These are phyloP conservation scores for Flaveria brownii DNA, from an alignment of 129 eudicot genomes.

Conservation along the genomic window DNA sequence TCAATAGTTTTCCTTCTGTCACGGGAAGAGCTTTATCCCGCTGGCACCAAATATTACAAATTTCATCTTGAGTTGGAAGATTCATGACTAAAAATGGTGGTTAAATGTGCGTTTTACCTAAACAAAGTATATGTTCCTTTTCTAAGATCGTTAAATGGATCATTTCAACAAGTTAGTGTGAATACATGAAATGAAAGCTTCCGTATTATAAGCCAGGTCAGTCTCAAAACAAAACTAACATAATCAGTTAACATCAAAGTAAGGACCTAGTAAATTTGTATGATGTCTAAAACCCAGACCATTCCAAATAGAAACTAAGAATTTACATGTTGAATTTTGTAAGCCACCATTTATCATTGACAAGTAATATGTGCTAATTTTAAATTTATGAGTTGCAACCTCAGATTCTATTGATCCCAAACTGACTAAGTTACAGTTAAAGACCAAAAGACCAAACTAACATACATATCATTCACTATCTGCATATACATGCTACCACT, in stretches of 20 bases:
- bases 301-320: not conserved
- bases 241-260: not conserved
- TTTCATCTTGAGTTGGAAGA: conserved; percentile 12
- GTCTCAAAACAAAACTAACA: conserved; percentile 14
- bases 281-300: not conserved
- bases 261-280: not conserved
- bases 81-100: conserved; percentile 13
- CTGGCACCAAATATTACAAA: not conserved
- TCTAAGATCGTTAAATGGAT: not conserved
- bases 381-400: not conserved
- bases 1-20: not conserved
- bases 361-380: too few relatives aligned
- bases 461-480: conserved; percentile 1
- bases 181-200: conserved; percentile 1
- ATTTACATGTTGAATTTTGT: not conserved
- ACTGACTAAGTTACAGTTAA: not conserved
- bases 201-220: not conserved
- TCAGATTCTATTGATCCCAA: not conserved
- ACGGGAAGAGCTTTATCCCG: conserved; percentile 14
- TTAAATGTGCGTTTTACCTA: conserved; percentile 16
- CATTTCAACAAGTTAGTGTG: not conserved
- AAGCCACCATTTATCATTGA: not conserved
- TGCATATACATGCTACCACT: not conserved
- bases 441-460: conserved; percentile 2
- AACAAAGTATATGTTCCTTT: not conserved